A percentile compares a stretch with the other conserved stretches of the same genome.
phyloP scores from a whole-genome alignment of 495 filamentous ascomycete genomes.

The Aspergillus sclerotioniger region DNA sequence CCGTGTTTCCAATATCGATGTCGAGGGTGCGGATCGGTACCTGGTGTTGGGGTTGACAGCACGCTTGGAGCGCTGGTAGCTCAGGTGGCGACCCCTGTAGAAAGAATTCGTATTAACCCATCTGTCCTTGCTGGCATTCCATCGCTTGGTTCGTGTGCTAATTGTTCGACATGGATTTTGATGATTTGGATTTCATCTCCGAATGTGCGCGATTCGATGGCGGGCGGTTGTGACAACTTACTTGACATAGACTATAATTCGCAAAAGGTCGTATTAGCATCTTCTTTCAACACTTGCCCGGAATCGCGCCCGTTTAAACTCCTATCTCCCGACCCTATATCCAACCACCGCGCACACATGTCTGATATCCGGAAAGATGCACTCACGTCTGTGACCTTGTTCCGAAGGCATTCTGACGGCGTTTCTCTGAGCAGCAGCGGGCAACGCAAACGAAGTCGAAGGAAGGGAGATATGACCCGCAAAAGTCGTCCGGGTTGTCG shows the following conservation, averaged over 20 bases:
- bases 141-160: conserved; percentile 17
- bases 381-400: conserved; percentile 83
- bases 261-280: conserved; percentile 37
- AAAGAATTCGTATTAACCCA: conserved; percentile 37
- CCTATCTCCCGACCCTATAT: conserved; percentile 9
- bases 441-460: conserved; percentile 49
- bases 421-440: conserved; percentile 46
- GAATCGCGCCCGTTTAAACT: not conserved
- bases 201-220: conserved; percentile 29
- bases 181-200: conserved; percentile 12
- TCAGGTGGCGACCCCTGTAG: conserved; percentile 83
- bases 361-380: conserved; percentile 16
- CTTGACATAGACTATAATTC: conserved; percentile 82
- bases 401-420: conserved; percentile 76
- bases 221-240: conserved; percentile 51
- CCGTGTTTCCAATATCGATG: conserved; percentile 16
- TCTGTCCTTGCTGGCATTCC: conserved; percentile 24
- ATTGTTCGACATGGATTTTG: conserved; percentile 7
- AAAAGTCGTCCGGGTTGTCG: conserved; percentile 51
- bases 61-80: conserved; percentile 87
- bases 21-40: conserved; percentile 28
- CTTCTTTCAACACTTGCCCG: conserved; percentile 13
- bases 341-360: conserved; percentile 11
- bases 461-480: conserved; percentile 45
- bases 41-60: conserved; percentile 79